phyloP scores from a whole-genome alignment of 306 rosid species.

The Albizia julibrissin region DNA sequence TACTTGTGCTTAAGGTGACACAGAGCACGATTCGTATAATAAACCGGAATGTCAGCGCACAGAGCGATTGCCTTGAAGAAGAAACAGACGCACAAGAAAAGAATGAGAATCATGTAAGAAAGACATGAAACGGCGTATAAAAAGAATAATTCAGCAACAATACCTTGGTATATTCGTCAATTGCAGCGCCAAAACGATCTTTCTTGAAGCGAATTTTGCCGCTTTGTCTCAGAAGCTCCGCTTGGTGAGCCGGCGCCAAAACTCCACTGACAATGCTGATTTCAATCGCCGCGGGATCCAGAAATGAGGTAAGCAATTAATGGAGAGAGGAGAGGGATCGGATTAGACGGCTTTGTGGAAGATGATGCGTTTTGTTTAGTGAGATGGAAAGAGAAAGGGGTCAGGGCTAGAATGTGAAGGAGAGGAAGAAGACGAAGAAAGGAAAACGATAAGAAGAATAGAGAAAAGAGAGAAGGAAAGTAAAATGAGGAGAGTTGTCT shows the following conservation, averaged over 20 bases:
- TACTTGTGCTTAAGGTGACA: constrained; percentile 91
- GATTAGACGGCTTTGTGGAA: too few species aligned
- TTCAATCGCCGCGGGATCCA: too few species aligned
- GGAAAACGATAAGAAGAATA: too few species aligned
- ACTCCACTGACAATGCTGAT: too few species aligned
- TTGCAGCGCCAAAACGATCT: constrained; percentile 76
- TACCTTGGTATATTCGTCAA: constrained; percentile 91
- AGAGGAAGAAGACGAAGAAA: too few species aligned
- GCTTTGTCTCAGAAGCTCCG: constrained; percentile 60
- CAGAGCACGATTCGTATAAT: constrained; percentile 86
- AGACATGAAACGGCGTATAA: background rate
- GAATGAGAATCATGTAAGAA: background rate
- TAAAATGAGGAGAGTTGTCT: too few species aligned
- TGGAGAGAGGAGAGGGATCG: too few species aligned
- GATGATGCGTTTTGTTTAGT: too few species aligned
- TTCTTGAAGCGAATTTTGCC: constrained; percentile 79
- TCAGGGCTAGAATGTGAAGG: too few species aligned
- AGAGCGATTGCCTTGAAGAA: constrained; percentile 47
- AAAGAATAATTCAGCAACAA: background rate
- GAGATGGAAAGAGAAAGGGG: too few species aligned
- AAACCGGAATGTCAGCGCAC: constrained; percentile 75
- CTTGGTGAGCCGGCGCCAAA: constrained; percentile 52
- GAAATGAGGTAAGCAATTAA: too few species aligned
- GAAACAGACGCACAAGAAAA: background rate
- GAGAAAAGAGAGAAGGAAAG: too few species aligned